These are phyloP conservation scores for Echinochloa phyllopogon DNA, from an alignment of 176 grass and related monocot species.

Conservation along the genomic window DNA sequence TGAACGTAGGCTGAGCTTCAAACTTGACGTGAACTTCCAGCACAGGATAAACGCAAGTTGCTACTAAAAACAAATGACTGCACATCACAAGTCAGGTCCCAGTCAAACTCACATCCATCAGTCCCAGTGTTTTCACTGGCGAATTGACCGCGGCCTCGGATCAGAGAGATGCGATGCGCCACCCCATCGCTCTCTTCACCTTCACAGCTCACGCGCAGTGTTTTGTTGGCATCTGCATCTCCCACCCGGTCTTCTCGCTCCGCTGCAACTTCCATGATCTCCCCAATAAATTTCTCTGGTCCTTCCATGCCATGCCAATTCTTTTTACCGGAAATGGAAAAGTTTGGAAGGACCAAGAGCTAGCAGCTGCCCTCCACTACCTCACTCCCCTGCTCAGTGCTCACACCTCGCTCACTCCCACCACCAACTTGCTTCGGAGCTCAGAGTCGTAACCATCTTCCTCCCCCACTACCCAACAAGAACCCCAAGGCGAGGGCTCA, in stretches of 20 bases:
- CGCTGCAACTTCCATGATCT: constrained; percentile 34
- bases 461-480: neutral
- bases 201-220: neutral
- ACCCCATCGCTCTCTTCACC: constrained; percentile 11
- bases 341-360: constrained; percentile 49
- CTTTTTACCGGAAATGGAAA: constrained; percentile 59
- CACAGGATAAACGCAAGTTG: neutral
- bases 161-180: too few species aligned
- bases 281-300: constrained; percentile 39
- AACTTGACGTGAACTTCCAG: neutral
- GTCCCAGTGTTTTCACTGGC: neutral
- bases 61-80: neutral
- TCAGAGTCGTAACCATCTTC: constrained; percentile 25
- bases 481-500: neutral
- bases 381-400: constrained; percentile 8
- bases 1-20: too few species aligned
- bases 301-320: constrained; percentile 45
- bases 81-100: constrained; percentile 6
- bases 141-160: constrained; percentile 16
- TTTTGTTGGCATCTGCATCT: constrained; percentile 35
- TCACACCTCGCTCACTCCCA: constrained; percentile 45
- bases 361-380: constrained; percentile 45
- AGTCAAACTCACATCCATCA: constrained; percentile 25
- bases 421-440: constrained; percentile 49
- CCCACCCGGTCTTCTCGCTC: neutral